Evolutionary conservation across 2,329 filamentous ascomycete species (phyloP), one percentile per base, ranked within the genome.

Genomic region (Pyricularia sp.): DNA sequence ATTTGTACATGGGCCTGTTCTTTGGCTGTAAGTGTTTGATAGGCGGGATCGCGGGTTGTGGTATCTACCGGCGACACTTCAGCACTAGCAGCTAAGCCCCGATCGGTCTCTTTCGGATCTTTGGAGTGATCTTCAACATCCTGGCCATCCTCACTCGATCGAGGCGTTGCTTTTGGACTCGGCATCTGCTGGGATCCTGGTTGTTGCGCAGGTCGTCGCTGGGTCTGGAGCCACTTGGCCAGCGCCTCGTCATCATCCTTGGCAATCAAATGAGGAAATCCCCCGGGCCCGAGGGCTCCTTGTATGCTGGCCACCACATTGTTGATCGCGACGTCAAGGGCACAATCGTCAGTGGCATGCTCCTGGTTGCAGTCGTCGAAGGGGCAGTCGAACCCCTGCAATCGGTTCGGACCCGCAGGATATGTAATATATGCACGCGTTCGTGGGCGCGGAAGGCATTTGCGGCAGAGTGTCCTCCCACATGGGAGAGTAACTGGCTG

Each of bases 401-500:
- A 78, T 53, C 91, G 83, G 57, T 84, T 85, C 7, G 86, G 83
- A 1, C 82, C 81, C 19, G 85, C 85, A 0, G 91, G 91, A 73
- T 93, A 96, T 1, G 90, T 88, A 66, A 96, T 89, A 67, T 90
- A 85, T 62, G 79, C 78, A 60, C 91, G 84, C 19, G 80, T 74
- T 70, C 88, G 83, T 2, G 86, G 76, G 61, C 83, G 76, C 1
- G 92, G 92, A 1, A 96, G 76, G 74, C 93, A 97, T 62, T 75
- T 74, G 70, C 83, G 86, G 76, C 93, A 97, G 12, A 96, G 75
- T 12, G 87, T 88, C 71, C 88, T 85, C 31, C 92, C 91, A 73
- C 93, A 97, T 5, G 92, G 91, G 4, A 96, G 78, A 0, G 89
- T 89, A 65, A 91, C 81, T 5, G 92, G 90, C 9, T 84, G 80